Base-by-base conservation (phyloP, 176 grass and related monocot genomes). In the Eleusine coracana region DNA sequence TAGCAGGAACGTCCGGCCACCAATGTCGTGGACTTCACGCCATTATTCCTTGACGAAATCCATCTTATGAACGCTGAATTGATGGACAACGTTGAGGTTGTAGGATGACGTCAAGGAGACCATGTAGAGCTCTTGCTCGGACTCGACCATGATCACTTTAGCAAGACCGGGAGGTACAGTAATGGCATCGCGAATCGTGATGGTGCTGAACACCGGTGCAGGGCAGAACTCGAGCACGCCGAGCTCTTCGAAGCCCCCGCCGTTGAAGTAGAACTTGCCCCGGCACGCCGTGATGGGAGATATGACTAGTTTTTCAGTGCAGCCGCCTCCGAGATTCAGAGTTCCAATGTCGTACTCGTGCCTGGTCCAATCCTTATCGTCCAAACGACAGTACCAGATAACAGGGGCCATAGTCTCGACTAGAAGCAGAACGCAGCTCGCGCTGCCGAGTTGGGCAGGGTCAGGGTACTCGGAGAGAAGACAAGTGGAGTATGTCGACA, bases 181-280 rank as follows among this genome's bases (percentile, higher is more conserved):
- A 1, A 16, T 0, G 21, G 6, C 5, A 10, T 56, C 1, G 2
- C 1, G 37, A 18, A 68, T 14, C 5, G 20, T 1, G 31, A 40
- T 51, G 31, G 3, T 15, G 48, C 64, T 20, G 78, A 80, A 80
- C 66, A 18, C 14, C 4, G 78, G 78, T 9, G 46, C 34, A 3
- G 48, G 65, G 15, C 13, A 25, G 78, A 80, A 52, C 46, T 80
- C 48, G 21, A 80, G 78, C 31, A 69, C 34, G 34, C 65, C 5
- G 2, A 80, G 0, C 3, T 45, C 37, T 1, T 16, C 10, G 55
- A 44, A 18, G 21, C 0, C 0, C 11, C 31, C 0, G 18, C 31
- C 36, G n/a, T 70, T 40, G 50, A 80, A 56, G 78, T 80, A 80
- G 78, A 80, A 56, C 65, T 40, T 80, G 31, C 78, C 78, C 2